Conservation (phyloP, 768 basidiomycete species). For the Rhizopogon roseolus region DNA sequence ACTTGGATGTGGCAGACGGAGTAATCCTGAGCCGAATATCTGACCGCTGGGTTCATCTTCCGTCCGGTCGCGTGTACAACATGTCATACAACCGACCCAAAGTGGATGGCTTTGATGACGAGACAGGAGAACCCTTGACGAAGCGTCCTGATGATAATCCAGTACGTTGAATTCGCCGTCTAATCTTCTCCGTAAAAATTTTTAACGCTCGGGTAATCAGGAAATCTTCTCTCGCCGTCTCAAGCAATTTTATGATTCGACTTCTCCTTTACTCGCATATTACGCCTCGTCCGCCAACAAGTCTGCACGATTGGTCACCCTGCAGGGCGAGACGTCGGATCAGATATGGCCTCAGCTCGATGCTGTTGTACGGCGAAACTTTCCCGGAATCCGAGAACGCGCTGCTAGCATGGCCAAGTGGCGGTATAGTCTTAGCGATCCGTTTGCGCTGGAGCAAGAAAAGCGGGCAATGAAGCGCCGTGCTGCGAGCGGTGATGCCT, state of each 20-base stretch:
- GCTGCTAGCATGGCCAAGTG: conserved; percentile 35
- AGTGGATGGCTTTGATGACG: conserved; percentile 75
- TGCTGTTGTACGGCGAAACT: conserved; percentile 46
- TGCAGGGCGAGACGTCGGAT: conserved; percentile 74
- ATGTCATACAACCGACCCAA: conserved; percentile 82
- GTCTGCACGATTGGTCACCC: conserved; percentile 45
- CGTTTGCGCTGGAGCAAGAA: conserved; percentile 33
- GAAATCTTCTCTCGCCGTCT: conserved; percentile 76
- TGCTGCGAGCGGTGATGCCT: conserved; percentile 10
- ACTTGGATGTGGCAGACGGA: conserved; percentile 84
- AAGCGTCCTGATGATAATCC: conserved; percentile 88
- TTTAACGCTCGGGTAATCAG: conserved; percentile 32
- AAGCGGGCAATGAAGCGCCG: conserved; percentile 6
- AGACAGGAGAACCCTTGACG: conserved; percentile 84
- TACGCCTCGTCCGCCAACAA: conserved; percentile 39
- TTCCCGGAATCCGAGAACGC: conserved; percentile 56
- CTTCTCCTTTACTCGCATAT: conserved; percentile 76
- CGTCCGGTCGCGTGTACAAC: conserved; percentile 90
- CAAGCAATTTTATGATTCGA: conserved; percentile 70
- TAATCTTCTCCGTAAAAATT: not conserved
- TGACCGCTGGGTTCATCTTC: conserved; percentile 85
- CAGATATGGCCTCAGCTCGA: conserved; percentile 90
- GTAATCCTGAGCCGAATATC: conserved; percentile 83
- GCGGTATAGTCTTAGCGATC: conserved; percentile 50
- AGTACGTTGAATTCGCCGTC: conserved; percentile 39